Evolutionary conservation across 768 basidiomycete genomes (phyloP).

Genomic region (Mycena amicta): DNA sequence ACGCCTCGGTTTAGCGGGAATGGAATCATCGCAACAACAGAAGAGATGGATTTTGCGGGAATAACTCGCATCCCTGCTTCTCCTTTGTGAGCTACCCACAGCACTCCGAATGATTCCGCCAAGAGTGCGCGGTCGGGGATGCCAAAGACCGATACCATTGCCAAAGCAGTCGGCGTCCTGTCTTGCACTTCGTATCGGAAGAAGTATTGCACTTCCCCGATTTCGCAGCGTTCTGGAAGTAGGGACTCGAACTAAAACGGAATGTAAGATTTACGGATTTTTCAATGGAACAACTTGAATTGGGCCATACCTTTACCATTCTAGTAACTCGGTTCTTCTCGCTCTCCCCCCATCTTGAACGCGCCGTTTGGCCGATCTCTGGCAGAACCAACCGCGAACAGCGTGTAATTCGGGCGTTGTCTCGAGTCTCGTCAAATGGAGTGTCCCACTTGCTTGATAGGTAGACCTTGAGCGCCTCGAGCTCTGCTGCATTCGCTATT

Average conservation of each 20-base stretch:
- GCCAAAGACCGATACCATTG: slow-evolving; percentile 9
- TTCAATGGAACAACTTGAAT: too few species aligned
- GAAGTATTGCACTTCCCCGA: slow-evolving; percentile 3
- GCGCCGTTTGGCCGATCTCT: slow-evolving; percentile 24
- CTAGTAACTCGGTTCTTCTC: not conserved
- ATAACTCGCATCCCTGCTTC: slow-evolving; percentile 7
- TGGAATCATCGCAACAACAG: slow-evolving; percentile 12
- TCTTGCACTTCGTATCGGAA: not conserved
- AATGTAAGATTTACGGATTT: too few species aligned
- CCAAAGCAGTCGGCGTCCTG: not conserved
- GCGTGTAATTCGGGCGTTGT: not conserved
- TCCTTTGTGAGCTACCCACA: not conserved
- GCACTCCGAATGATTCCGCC: not conserved
- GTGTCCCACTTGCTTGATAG: not conserved
- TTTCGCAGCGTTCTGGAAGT: not conserved
- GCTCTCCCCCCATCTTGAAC: not conserved
- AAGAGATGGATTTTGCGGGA: slow-evolving; percentile 1
- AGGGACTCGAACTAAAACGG: not conserved
- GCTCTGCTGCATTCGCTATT: not conserved
- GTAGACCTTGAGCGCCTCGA: not conserved
- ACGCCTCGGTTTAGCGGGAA: not conserved
- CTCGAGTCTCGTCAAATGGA: not conserved
- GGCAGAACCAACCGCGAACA: slow-evolving; percentile 25
- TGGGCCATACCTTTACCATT: slow-evolving; percentile 1
- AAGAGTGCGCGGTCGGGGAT: not conserved